Conservation (phyloP, 2,329 filamentous ascomycete genomes). For the Neofusicoccum ribis region DNA sequence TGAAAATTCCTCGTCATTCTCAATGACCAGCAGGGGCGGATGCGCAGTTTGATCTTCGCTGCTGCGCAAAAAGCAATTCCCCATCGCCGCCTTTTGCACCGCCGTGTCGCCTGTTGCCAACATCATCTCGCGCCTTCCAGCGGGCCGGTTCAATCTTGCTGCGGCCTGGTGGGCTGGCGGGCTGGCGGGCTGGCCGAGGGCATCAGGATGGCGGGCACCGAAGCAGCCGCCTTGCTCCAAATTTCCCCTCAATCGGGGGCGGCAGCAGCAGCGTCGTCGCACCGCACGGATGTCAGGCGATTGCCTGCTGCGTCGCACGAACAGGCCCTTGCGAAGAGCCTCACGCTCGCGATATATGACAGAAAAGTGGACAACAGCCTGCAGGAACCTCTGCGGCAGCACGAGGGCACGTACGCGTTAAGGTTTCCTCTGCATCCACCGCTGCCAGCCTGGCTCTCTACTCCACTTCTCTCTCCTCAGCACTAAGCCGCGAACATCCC, state of each 20-base stretch:
- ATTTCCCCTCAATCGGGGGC: conserved; percentile 3
- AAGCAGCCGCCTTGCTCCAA: not conserved
- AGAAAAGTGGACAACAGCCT: conserved; percentile 9
- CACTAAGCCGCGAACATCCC: conserved; percentile 9
- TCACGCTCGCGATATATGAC: conserved; percentile 12
- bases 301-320: conserved; percentile 19
- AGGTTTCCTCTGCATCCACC: not conserved
- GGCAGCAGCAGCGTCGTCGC: not conserved
- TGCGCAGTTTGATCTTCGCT: conserved; percentile 17
- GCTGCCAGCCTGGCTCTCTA: not conserved
- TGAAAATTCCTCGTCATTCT: conserved; percentile 7
- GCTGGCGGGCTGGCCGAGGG: not conserved
- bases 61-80: not conserved
- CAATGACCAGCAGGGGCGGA: conserved; percentile 7
- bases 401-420: not conserved
- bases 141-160: conserved; percentile 9
- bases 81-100: conserved; percentile 4
- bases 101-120: not conserved
- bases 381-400: conserved; percentile 7
- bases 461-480: conserved; percentile 16
- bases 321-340: conserved; percentile 12
- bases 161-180: not conserved
- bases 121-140: conserved; percentile 15
- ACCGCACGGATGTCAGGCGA: conserved; percentile 19
- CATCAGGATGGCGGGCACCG: not conserved